phyloP scores from a whole-genome alignment of 139 green algal species.

The Nannochloris sp. region DNA sequence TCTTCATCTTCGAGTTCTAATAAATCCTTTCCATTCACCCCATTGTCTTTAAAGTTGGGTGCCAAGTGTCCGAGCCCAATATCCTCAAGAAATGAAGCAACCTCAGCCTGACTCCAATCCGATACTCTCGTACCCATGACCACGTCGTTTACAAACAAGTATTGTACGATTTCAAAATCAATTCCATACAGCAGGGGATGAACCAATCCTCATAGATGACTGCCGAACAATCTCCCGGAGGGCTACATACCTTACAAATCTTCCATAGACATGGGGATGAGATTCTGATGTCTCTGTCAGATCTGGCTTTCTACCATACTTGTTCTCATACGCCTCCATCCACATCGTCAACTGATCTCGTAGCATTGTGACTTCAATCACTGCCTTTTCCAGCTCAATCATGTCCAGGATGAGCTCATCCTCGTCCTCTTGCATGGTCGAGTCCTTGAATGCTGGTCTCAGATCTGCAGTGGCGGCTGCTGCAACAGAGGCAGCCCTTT shows the following conservation, averaged over 20 bases:
- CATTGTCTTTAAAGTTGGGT: slow-evolving; percentile 7
- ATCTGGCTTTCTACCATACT: slow-evolving; percentile 8
- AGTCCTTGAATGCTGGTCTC: background rate
- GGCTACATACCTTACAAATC: slow-evolving; percentile 17
- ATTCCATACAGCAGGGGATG: slow-evolving; percentile 4
- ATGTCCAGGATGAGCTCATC: background rate
- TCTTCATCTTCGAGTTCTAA: slow-evolving; percentile 4
- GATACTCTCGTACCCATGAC: background rate
- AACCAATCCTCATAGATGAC: slow-evolving; percentile 1
- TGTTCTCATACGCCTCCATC: slow-evolving; percentile 14
- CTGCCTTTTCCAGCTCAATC: slow-evolving; percentile 13
- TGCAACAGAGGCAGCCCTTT: slow-evolving; percentile 5
- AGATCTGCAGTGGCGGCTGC: slow-evolving; percentile 7
- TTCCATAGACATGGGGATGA: slow-evolving; percentile 11
- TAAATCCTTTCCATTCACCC: slow-evolving; percentile 4
- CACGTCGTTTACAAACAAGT: background rate
- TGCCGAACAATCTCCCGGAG: slow-evolving; percentile 10
- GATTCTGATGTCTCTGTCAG: slow-evolving; percentile 5
- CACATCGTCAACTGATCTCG: slow-evolving; percentile 10
- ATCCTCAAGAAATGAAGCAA: background rate
- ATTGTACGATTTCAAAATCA: background rate
- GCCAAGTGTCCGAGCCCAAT: background rate
- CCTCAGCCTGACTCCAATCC: slow-evolving; percentile 3
- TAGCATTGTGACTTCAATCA: slow-evolving; percentile 11
- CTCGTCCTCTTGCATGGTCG: background rate